Base-by-base conservation (phyloP, 1,139 yeast species). In the Hyphopichia khmerensis region DNA sequence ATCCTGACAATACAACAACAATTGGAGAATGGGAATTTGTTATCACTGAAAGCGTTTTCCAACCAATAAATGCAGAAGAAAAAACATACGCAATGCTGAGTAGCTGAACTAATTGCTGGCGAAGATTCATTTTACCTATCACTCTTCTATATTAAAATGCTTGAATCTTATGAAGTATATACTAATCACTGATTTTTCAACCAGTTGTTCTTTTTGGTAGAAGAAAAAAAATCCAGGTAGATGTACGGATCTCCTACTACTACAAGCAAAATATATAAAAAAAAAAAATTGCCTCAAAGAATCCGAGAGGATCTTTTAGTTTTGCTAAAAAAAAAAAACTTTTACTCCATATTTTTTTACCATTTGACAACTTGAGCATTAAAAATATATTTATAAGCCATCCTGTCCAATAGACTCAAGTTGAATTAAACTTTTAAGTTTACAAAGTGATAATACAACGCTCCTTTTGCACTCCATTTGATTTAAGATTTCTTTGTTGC, bases 1-100 rank as follows among this genome's bases (percentile, higher is more conserved):
- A 93, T 5, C 99, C 99, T 1, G 98, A 89, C 38, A 93, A 78
- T 11, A 93, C 99, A 32, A 93, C 99, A 33, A 95, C 99, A 33
- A 93, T 82, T 15, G 99, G 99, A 2, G 97, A 88, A 49, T 88
- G 86, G 0, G 96, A 84, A 64, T 89, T 84, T 21, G 96, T 76
- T 2, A 84, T 72, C 4, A 93, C 73, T 1, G 91, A 83, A 18
- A 93, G 72, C 0, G 88, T 80, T 62, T 89, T 90, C 95, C 97
- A 93, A 48, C 89, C 79, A 80, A 93, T 87, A 63, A 84, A 93
- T 0, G 99, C 96, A 0, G 95, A 82, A 10, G 96, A 79, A 45
- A 90, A 77, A 38, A 88, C 91, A 68, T 87, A 83, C 18, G 88
- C 81, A 54, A 91, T 74, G 48, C 82, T 80, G 46, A 91, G 74